Percentiles rank a stretch among this genome's conserved stretches.
phyloP scores from a whole-genome alignment of 2,329 filamentous ascomycete species.

The Fusarium mundagurra region DNA sequence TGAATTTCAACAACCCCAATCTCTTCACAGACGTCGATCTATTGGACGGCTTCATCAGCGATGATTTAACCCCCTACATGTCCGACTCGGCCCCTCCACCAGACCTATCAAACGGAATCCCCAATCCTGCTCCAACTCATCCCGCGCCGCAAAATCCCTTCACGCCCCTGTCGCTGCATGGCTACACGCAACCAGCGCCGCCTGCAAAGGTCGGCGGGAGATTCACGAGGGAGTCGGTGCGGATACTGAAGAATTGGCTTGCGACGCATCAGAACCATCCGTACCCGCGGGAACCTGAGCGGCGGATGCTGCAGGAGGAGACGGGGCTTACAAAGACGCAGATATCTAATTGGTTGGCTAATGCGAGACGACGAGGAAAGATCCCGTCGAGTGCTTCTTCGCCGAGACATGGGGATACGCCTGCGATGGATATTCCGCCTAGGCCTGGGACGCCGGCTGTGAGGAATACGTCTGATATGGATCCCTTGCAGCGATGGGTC shows the following conservation, averaged over 20 bases:
- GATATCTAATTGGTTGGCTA: slow-evolving; percentile 89
- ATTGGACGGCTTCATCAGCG: slow-evolving; percentile 29
- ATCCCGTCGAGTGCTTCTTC: slow-evolving; percentile 49
- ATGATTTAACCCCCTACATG: slow-evolving; percentile 18
- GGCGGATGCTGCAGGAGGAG: slow-evolving; percentile 74
- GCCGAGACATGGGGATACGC: slow-evolving; percentile 7
- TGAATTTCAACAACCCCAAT: slow-evolving; percentile 11
- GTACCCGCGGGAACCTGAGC: slow-evolving; percentile 85
- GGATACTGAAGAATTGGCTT: slow-evolving; percentile 83
- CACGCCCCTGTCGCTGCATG: neutral
- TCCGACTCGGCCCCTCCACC: slow-evolving; percentile 12
- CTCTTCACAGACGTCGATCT: slow-evolving; percentile 29
- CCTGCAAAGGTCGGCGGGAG: slow-evolving; percentile 36
- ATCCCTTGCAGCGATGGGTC: slow-evolving; percentile 46
- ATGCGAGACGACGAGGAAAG: slow-evolving; percentile 82
- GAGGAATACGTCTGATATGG: slow-evolving; percentile 34
- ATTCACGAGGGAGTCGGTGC: slow-evolving; percentile 77
- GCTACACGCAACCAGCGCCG: neutral
- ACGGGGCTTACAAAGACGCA: slow-evolving; percentile 82
- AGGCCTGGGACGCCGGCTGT: slow-evolving; percentile 50
- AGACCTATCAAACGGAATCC: neutral
- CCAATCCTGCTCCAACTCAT: neutral
- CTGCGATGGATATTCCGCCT: slow-evolving; percentile 67
- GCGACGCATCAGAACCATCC: slow-evolving; percentile 78
- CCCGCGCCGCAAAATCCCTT: neutral